Evolutionary conservation across 2,329 filamentous ascomycete genomes (phyloP), one percentile per base, ranked within the genome.

Genomic region (Colletotrichum tanaceti): DNA sequence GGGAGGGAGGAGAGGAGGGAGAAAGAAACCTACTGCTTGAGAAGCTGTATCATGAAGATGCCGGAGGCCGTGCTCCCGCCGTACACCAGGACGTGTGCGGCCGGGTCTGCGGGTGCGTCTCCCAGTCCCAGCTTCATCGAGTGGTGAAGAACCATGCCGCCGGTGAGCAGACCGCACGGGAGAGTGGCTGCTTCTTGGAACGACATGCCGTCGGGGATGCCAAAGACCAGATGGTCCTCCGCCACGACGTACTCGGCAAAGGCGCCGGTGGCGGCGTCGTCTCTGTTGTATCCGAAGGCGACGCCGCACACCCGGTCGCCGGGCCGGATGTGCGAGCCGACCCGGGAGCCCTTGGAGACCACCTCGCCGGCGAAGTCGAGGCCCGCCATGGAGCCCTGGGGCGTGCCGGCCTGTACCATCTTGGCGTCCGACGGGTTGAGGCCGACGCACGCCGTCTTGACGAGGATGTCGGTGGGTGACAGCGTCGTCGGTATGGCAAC

Each of bases 21-120:
- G 28, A 32, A 32, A 6, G 6, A 6, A 38, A 20, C 53, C 52
- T 38, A 52, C 61, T 64, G 39, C 32, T 20, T 46, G 14, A 46
- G 16, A 6, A 65, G 14, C 58, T 79, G 76, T 62, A 80, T 77
- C 7, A 75, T 77, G 72, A 84, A 84, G 70, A 85, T 81, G 0
- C 83, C 84, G 0, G 76, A 79, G 0, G 82, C 75, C 1, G 82
- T 83, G 41, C 75, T 76, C 2, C 83, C 85, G 1, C 84, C 84
- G 53, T 79, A 79, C 4, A 86, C 79, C 1, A 86, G 73, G 0
- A 86, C 75, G 49, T 70, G 65, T 22, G 9, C 16, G 20, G 47
- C n/a, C 1, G 13, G 22, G 1, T 44, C 7, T 13, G 73, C 58
- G 3, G 68, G 63, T 52, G 69, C 71, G 14, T 72, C 70, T 16